These are phyloP conservation scores for Populus simonii DNA, from an alignment of 345 rosid species.

Conservation along the genomic window DNA sequence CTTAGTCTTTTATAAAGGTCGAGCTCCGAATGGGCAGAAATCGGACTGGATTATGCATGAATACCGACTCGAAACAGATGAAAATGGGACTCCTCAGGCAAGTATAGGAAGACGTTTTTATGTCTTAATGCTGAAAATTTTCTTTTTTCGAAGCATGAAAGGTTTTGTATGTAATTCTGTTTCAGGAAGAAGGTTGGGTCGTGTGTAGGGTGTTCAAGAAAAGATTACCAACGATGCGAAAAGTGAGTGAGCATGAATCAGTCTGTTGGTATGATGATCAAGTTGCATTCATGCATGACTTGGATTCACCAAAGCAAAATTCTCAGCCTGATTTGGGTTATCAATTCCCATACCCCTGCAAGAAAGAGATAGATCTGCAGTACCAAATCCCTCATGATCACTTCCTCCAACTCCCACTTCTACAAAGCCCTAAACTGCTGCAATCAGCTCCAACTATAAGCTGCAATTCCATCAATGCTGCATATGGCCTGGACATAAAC, in stretches of 20 bases:
- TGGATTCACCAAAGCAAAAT: constrained; percentile 56
- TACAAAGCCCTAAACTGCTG: constrained; percentile 70
- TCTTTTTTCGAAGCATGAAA: no score
- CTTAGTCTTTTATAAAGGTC: constrained; percentile 34
- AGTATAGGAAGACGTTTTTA: constrained; percentile 6
- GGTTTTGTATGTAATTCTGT: neutral
- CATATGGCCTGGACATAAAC: constrained; percentile 42
- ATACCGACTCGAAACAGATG: constrained; percentile 61
- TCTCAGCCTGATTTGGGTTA: constrained; percentile 44
- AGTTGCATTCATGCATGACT: constrained; percentile 59
- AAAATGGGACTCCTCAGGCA: constrained; percentile 84
- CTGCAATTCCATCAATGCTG: constrained; percentile 41
- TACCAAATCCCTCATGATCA: constrained; percentile 46
- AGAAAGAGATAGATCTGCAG: constrained; percentile 68
- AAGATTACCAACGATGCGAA: constrained; percentile 52
- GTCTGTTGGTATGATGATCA: constrained; percentile 85
- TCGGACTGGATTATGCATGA: constrained; percentile 45
- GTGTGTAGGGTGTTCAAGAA: constrained; percentile 97
- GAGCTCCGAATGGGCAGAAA: constrained; percentile 41
- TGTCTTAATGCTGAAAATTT: neutral
- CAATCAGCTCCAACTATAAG: constrained; percentile 36
- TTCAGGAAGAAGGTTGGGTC: constrained; percentile 87
- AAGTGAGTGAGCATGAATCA: constrained; percentile 48
- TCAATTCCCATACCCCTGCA: constrained; percentile 56
- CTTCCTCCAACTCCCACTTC: constrained; percentile 72